These are phyloP conservation scores for Shiraia bambusicola DNA, from an alignment of 2,329 filamentous ascomycete genomes.

Conservation along the genomic window DNA sequence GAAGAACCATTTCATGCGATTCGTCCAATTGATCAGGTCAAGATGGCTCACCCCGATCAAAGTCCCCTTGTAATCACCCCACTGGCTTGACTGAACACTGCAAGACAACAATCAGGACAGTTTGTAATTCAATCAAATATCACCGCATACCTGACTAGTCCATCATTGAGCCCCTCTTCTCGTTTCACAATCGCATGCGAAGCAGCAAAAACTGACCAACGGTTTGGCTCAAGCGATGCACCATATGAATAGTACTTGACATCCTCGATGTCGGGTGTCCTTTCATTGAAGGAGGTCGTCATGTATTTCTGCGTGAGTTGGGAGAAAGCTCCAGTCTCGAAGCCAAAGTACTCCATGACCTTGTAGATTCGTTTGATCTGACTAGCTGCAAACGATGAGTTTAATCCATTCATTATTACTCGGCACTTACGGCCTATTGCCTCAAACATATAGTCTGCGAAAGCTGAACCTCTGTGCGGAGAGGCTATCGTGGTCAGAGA, in stretches of 20 bases:
- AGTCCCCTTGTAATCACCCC: constrained; percentile 65
- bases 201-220: constrained; percentile 59
- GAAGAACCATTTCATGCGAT: constrained; percentile 60
- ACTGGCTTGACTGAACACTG: constrained; percentile 59
- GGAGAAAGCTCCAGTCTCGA: constrained; percentile 62
- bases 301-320: constrained; percentile 63
- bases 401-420: constrained; percentile 6
- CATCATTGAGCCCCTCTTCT: constrained; percentile 62
- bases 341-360: constrained; percentile 54
- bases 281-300: constrained; percentile 59
- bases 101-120: neutral
- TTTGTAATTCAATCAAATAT: neutral
- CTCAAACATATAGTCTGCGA: constrained; percentile 63
- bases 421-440: constrained; percentile 56
- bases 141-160: constrained; percentile 55
- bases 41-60: constrained; percentile 64
- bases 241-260: constrained; percentile 66
- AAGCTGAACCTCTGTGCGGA: constrained; percentile 62
- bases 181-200: constrained; percentile 57
- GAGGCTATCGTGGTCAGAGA: constrained; percentile 65
- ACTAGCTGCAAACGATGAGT: constrained; percentile 33
- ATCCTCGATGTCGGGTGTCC: constrained; percentile 56
- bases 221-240: constrained; percentile 56
- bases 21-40: constrained; percentile 68
- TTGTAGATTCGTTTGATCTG: constrained; percentile 59